Base-by-base conservation (phyloP, 2,329 filamentous ascomycete species). In the Botrytis fabae region DNA sequence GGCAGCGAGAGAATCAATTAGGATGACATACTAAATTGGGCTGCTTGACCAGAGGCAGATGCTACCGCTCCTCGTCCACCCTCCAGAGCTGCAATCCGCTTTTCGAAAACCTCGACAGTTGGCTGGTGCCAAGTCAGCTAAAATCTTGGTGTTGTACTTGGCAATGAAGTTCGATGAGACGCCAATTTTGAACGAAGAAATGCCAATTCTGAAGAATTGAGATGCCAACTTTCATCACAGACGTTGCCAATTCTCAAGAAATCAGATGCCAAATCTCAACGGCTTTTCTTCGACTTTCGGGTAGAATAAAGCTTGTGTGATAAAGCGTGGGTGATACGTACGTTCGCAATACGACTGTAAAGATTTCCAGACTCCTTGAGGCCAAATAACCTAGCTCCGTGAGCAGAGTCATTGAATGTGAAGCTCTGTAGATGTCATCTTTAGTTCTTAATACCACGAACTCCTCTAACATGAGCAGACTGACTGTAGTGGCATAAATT, bases 341-440 rank as follows among this genome's bases (percentile, higher is more conserved):
- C 93, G 84, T 98, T 98, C 92, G 93, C 94, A 79, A 99, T 94
- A 76, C 96, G 93, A 82, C 92, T 96, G 87, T 99, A 99, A 83
- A 98, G 97, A 85, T 98, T 98, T 38, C 79, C 96, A 80, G 93
- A 92, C 84, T 98, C 94, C 85, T 98, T 97, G 83, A 99, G 93
- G 81, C 94, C 93, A 81, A 99, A 99, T 60, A 99, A 91, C 82
- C 94, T 91, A 72, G 96, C 96, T 75, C 94, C 96, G 80, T 98
- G 96, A 68, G 94, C 95, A 69, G 94, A 97, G 85, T 98, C 93
- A 89, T 98, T 92, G 89, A 99, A 99, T 70, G 90, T 90, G 83
- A 86, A 99, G 80, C 94, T 97, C 92, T 94, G 77, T 28, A 70
- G 66, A 48, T 14, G 46, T 68, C 60, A 71, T 76, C 6, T 57